A percentile compares a stretch with the other conserved stretches of the same genome.
Conservation (phyloP, 2,329 filamentous ascomycete species). For the Ambrosiella beaveri region DNA sequence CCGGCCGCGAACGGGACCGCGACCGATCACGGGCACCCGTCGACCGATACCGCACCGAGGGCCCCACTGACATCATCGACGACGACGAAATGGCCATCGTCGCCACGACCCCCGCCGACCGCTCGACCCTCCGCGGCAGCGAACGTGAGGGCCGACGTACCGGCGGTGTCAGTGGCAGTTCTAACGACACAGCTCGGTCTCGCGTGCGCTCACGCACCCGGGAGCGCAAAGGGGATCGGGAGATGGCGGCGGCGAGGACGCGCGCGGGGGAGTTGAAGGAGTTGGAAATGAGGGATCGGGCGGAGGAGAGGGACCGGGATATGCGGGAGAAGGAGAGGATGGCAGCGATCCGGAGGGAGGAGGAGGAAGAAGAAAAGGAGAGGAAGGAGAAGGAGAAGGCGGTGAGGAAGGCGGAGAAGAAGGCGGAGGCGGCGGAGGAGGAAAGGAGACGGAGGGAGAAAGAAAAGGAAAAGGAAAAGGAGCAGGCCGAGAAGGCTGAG, state of each 20-base stretch:
- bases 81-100: conserved; percentile 2
- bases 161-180: background rate
- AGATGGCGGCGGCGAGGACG: background rate
- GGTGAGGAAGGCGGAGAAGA: background rate
- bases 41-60: background rate
- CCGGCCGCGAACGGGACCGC: background rate
- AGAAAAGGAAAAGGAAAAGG: background rate
- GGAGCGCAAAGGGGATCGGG: background rate
- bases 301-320: background rate
- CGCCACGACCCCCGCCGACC: background rate
- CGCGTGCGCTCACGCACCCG: conserved; percentile 2
- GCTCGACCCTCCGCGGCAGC: background rate
- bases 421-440: background rate
- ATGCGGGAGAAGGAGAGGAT: background rate
- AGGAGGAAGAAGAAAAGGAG: background rate
- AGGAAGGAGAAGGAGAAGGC: background rate
- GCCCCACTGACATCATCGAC: background rate
- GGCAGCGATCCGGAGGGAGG: background rate
- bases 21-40: background rate
- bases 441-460: conserved; percentile 1
- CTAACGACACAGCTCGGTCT: background rate
- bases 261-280: background rate
- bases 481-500: background rate
- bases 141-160: background rate
- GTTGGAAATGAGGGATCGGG: background rate